Conservation (phyloP, 805 yeast genomes). For the Nakazawaea wyomingensis region DNA sequence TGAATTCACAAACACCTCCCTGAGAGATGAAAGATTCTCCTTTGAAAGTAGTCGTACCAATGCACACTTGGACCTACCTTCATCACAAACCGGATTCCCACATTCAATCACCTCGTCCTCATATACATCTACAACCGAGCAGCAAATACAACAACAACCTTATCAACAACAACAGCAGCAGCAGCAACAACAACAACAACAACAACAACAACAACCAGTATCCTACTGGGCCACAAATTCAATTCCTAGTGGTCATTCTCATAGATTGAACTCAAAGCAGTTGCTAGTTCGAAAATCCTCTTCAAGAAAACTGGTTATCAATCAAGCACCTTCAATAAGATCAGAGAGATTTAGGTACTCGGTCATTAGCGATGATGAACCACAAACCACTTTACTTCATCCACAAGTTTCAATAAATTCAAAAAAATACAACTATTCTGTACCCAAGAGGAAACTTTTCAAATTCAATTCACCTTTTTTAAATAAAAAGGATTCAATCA, state of each 20-base stretch:
- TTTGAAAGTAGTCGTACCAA: neutral
- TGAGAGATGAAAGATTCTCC: neutral
- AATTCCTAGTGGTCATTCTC: neutral
- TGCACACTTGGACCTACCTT: neutral
- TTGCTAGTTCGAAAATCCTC: slow-evolving; percentile 2
- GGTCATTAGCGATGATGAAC: slow-evolving; percentile 4
- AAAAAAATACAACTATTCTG: neutral
- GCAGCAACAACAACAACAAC: no score
- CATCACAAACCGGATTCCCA: neutral
- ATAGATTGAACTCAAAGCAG: neutral
- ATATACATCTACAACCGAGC: no score
- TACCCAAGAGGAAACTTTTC: slow-evolving; percentile 6
- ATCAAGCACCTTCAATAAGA: slow-evolving; percentile 11
- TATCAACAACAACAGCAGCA: no score
- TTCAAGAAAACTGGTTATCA: slow-evolving; percentile 4
- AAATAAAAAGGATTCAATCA: neutral
- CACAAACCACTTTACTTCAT: neutral
- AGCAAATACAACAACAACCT: no score
- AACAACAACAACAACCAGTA: neutral
- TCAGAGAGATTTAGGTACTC: slow-evolving; percentile 7
- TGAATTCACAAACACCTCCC: neutral
- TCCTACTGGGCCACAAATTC: neutral
- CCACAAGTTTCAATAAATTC: neutral
- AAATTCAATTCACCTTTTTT: neutral
- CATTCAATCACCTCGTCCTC: neutral